Percentiles rank a stretch among this genome's conserved stretches.
Evolutionary conservation across 2,329 filamentous ascomycete species (phyloP).

Genomic region (Hymenoscyphus occultus): DNA sequence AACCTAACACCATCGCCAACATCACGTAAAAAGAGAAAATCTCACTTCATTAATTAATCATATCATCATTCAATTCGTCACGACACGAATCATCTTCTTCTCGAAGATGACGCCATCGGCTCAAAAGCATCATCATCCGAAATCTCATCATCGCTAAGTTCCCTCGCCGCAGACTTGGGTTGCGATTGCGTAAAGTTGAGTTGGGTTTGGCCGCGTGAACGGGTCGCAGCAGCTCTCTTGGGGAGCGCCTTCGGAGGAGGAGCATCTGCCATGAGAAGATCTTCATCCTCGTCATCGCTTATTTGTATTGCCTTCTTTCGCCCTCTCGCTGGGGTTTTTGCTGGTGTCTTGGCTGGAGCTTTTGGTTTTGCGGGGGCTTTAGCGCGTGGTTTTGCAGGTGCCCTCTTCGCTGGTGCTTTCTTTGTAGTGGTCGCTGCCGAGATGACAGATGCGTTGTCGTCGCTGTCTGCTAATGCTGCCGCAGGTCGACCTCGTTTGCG

Average conservation of each 20-base stretch:
- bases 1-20: background rate
- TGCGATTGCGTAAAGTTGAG: slow-evolving; percentile 49
- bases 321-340: slow-evolving; percentile 40
- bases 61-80: background rate
- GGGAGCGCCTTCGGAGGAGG: slow-evolving; percentile 39
- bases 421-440: slow-evolving; percentile 40
- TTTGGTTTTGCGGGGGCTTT: slow-evolving; percentile 37
- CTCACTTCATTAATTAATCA: background rate
- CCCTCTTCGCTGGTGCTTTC: background rate
- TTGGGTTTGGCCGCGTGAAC: slow-evolving; percentile 44
- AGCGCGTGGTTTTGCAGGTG: slow-evolving; percentile 34
- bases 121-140: slow-evolving; percentile 59
- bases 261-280: slow-evolving; percentile 51
- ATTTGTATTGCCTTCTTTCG: slow-evolving; percentile 41
- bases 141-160: slow-evolving; percentile 65
- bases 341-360: slow-evolving; percentile 40
- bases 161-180: slow-evolving; percentile 40
- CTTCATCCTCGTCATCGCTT: slow-evolving; percentile 46
- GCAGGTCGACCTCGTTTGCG: slow-evolving; percentile 32
- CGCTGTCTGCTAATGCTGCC: slow-evolving; percentile 49
- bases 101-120: slow-evolving; percentile 26
- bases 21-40: background rate
- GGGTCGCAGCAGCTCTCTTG: slow-evolving; percentile 33
- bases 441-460: slow-evolving; percentile 46
- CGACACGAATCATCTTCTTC: slow-evolving; percentile 1